Conservation (phyloP, 441 rosid genomes). For the Brassica balearica region DNA sequence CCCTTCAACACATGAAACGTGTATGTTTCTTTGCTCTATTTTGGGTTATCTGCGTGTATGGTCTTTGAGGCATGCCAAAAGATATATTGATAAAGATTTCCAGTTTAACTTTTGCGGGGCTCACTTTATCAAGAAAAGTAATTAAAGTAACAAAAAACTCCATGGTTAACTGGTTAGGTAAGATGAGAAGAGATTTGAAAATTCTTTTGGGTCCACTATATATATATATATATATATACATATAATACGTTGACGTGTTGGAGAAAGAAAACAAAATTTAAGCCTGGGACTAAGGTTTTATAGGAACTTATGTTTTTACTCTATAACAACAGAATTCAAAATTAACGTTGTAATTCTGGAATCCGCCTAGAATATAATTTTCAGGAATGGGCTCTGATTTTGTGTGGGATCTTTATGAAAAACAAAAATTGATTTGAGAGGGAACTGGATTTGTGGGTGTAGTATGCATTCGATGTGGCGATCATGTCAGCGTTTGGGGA, state of each 20-base stretch:
- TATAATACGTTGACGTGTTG: no score
- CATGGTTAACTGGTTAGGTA: not conserved
- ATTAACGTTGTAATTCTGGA: not conserved
- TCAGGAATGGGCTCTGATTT: not conserved
- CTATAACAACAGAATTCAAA: not conserved
- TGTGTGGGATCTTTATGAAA: not conserved
- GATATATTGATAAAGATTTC: conserved; percentile 31
- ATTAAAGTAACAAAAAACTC: not conserved
- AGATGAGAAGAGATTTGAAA: not conserved
- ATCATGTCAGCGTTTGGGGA: conserved; percentile 74
- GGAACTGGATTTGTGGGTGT: conserved; percentile 27
- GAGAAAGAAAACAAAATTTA: no score
- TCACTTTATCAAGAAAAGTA: not conserved
- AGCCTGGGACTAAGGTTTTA: not conserved
- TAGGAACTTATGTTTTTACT: not conserved
- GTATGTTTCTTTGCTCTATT: conserved; percentile 46
- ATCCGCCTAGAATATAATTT: not conserved
- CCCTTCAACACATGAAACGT: conserved; percentile 82
- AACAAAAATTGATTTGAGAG: conserved; percentile 14
- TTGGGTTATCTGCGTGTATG: conserved; percentile 35
- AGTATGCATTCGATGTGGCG: conserved; percentile 97
- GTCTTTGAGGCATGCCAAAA: conserved; percentile 25
- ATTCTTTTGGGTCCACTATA: conserved; percentile 7
- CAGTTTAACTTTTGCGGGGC: conserved; percentile 40
- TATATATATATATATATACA: no score